A percentile compares a stretch with the other conserved stretches of the same genome.
phyloP scores from a whole-genome alignment of 805 yeast species.

The Barnettozyma sucrosica region DNA sequence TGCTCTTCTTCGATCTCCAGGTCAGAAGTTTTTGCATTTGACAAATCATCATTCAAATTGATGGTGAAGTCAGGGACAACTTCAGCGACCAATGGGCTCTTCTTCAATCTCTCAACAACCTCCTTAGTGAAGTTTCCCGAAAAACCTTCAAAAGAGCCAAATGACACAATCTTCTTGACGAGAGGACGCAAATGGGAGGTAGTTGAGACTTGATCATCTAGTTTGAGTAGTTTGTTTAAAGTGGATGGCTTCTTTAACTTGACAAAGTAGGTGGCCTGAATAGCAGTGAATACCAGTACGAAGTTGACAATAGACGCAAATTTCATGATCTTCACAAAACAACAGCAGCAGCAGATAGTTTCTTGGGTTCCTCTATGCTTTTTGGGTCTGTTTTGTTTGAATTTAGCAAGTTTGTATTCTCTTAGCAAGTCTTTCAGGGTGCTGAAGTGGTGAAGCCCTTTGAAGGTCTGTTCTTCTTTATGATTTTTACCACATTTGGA shows the following conservation, averaged over 20 bases:
- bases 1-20: slow-evolving; percentile 9
- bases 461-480: neutral
- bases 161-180: slow-evolving; percentile 47
- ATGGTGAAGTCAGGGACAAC: slow-evolving; percentile 63
- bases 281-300: neutral
- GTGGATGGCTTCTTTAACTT: slow-evolving; percentile 23
- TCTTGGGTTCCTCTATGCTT: neutral
- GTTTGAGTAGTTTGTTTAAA: slow-evolving; percentile 15
- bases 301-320: neutral
- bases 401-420: no score
- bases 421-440: neutral
- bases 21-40: neutral
- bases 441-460: neutral
- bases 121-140: slow-evolving; percentile 53
- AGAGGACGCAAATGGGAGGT: slow-evolving; percentile 40
- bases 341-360: neutral
- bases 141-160: slow-evolving; percentile 70
- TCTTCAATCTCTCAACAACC: slow-evolving; percentile 40
- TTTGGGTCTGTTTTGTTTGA: neutral
- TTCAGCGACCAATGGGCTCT: slow-evolving; percentile 60
- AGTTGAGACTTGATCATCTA: slow-evolving; percentile 21
- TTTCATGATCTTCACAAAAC: neutral
- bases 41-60: slow-evolving; percentile 42
- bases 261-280: slow-evolving; percentile 20
- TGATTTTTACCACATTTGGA: neutral